Percentiles rank a stretch among this genome's conserved stretches.
phyloP scores from a whole-genome alignment of 495 filamentous ascomycete genomes.

The Elaphomyces granulatus region DNA sequence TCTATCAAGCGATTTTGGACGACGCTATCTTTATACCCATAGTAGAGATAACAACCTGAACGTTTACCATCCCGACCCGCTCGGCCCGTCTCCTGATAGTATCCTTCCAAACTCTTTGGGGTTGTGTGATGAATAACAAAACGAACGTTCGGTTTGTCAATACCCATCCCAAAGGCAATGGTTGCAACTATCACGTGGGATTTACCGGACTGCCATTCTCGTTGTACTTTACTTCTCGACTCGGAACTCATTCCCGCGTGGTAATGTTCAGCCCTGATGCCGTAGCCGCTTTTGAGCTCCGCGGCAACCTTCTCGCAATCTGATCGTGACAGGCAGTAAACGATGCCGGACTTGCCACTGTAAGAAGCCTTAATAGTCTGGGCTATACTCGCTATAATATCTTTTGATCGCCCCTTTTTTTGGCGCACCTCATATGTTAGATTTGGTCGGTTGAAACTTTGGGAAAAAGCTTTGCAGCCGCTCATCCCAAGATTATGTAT shows the following conservation, averaged over 20 bases:
- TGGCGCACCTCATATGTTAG: slow-evolving; percentile 67
- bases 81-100: slow-evolving; percentile 94
- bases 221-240: slow-evolving; percentile 54
- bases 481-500: slow-evolving; percentile 74
- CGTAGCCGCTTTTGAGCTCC: slow-evolving; percentile 41
- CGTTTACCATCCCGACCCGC: slow-evolving; percentile 80
- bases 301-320: slow-evolving; percentile 67
- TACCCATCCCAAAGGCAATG: slow-evolving; percentile 98
- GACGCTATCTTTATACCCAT: slow-evolving; percentile 56
- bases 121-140: slow-evolving; percentile 88
- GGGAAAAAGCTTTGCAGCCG: slow-evolving; percentile 59
- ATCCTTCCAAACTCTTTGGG: slow-evolving; percentile 93
- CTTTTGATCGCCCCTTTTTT: slow-evolving; percentile 43
- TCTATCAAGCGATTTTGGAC: slow-evolving; percentile 60
- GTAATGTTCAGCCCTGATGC: slow-evolving; percentile 68
- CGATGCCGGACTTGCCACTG: slow-evolving; percentile 63
- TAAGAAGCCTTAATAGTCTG: slow-evolving; percentile 54
- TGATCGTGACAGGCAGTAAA: slow-evolving; percentile 82
- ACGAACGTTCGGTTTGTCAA: slow-evolving; percentile 90
- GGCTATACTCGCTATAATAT: slow-evolving; percentile 51
- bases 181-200: slow-evolving; percentile 94
- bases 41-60: slow-evolving; percentile 85
- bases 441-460: slow-evolving; percentile 92
- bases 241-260: slow-evolving; percentile 60
- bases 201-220: slow-evolving; percentile 63